A percentile compares a stretch with the other conserved stretches of the same genome.
phyloP scores from a whole-genome alignment of 2,329 filamentous ascomycete genomes.

The Alternaria rosae region DNA sequence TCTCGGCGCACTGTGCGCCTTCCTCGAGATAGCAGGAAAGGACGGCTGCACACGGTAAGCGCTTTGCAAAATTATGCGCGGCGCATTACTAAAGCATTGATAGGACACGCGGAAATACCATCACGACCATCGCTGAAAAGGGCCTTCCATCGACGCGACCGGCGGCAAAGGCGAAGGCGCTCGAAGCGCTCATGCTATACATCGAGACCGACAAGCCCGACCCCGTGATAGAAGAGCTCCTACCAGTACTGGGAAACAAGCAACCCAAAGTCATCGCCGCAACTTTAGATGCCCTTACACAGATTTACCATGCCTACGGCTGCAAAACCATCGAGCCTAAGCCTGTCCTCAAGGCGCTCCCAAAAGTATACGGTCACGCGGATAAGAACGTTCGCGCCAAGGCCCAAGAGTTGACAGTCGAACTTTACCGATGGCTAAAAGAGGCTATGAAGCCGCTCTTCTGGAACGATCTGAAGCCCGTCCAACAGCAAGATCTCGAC shows the following conservation, averaged over 20 bases:
- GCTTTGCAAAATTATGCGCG: background rate
- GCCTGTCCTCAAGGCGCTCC: slow-evolving; percentile 83
- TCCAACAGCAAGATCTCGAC: slow-evolving; percentile 93
- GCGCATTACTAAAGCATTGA: slow-evolving; percentile 17
- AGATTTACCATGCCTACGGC: slow-evolving; percentile 91
- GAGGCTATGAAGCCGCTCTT: slow-evolving; percentile 99
- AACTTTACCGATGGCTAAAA: slow-evolving; percentile 95
- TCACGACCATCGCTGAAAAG: slow-evolving; percentile 87
- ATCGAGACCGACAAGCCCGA: slow-evolving; percentile 87
- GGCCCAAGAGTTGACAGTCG: slow-evolving; percentile 87
- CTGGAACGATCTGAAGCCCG: slow-evolving; percentile 93
- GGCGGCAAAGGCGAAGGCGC: slow-evolving; percentile 83
- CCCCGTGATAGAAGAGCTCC: slow-evolving; percentile 87
- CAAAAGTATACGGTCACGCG: slow-evolving; percentile 92
- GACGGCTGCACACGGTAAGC: slow-evolving; percentile 75
- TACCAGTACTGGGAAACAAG: slow-evolving; percentile 85
- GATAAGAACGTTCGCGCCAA: slow-evolving; percentile 98
- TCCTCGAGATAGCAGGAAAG: slow-evolving; percentile 86
- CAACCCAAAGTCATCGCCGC: slow-evolving; percentile 86
- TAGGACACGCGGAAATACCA: slow-evolving; percentile 76
- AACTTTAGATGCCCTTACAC: slow-evolving; percentile 76
- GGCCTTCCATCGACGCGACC: slow-evolving; percentile 86
- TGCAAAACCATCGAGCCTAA: slow-evolving; percentile 95
- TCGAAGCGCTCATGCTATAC: slow-evolving; percentile 87
- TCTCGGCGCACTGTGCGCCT: slow-evolving; percentile 84